Base-by-base conservation (phyloP, 805 yeast species). In the Starmerella vitae region DNA sequence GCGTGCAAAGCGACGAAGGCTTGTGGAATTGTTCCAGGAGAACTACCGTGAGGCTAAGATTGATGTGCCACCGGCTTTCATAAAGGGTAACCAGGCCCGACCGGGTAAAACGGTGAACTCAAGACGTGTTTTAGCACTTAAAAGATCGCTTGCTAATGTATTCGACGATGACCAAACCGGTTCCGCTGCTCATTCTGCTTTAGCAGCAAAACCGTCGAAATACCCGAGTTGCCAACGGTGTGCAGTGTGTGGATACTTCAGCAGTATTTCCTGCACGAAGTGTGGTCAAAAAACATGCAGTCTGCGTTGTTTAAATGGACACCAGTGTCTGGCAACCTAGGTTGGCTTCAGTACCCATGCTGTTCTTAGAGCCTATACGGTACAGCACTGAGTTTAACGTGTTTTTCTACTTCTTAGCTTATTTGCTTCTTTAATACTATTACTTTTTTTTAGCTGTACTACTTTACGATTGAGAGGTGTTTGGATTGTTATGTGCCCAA, bases 221-320 rank as follows among this genome's bases (percentile, higher is more conserved):
- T 65, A 64, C 42, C 68, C 69, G 2, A 34, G 51, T 4, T 43
- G 56, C 9, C 48, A 48, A 3, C 35, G 60, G 20, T 64, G 68
- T 41, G 48, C 54, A 9, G 60, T 64, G 1, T 64, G 68, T 38
- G 69, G 68, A 2, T 62, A 60, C 49, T 55, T 59, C 51, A 59
- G 64, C 6, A 45, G 46, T 12, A 36, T 53, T 5, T 43, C 52
- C 3, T 64, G 68, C 42, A 37, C 56, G 22, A 44, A 56, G 25
- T 64, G 68, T 35, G 63, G 64, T 5, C 55, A 58, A 8, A 43
- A 53, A 18, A 55, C 53, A 42, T 64, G 68, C 41, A 53, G 64
- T 12, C 36, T 50, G 30, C 38, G 45, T 2, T 64, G 68, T 36
- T 57, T 49, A 15, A 53, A 50, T 15, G 49, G 62, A 7, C 68